phyloP scores from a whole-genome alignment of 2,329 filamentous ascomycete genomes.

The Pseudomassariella vexata region DNA sequence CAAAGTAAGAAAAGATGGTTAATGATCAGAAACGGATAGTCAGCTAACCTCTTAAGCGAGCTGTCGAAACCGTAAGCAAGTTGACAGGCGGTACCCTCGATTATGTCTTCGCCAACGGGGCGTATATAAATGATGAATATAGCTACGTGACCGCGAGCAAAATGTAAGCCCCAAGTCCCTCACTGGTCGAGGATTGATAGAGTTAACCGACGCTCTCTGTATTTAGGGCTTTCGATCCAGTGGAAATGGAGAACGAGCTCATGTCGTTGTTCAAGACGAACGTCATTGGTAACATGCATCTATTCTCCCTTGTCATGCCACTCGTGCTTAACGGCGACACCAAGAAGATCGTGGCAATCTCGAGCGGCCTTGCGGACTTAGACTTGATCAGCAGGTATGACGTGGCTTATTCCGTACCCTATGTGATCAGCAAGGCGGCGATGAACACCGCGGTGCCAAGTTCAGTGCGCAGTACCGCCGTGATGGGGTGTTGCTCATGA shows the following conservation, averaged over 20 bases:
- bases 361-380: constrained; percentile 43
- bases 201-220: too few species aligned
- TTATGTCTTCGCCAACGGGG: constrained; percentile 1
- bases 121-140: constrained; percentile 7
- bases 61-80: constrained; percentile 4
- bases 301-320: constrained; percentile 47
- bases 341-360: constrained; percentile 25
- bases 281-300: constrained; percentile 44
- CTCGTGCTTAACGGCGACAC: constrained; percentile 41
- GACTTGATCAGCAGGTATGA: constrained; percentile 35
- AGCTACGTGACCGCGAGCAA: not conserved
- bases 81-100: constrained; percentile 1
- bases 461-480: constrained; percentile 42
- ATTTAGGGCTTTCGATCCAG: constrained; percentile 5
- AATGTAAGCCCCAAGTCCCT: not conserved
- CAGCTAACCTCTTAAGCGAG: not conserved
- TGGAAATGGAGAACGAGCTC: constrained; percentile 27
- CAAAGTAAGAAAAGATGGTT: constrained; percentile 18
- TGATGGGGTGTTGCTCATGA: constrained; percentile 46
- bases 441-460: constrained; percentile 45
- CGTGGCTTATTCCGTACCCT: constrained; percentile 18
- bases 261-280: constrained; percentile 36
- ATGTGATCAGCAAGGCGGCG: constrained; percentile 29
- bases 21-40: not conserved
- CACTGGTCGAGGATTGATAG: too few species aligned